Evolutionary conservation across 2,329 filamentous ascomycete species (phyloP).

Genomic region (Fusarium devonianum): DNA sequence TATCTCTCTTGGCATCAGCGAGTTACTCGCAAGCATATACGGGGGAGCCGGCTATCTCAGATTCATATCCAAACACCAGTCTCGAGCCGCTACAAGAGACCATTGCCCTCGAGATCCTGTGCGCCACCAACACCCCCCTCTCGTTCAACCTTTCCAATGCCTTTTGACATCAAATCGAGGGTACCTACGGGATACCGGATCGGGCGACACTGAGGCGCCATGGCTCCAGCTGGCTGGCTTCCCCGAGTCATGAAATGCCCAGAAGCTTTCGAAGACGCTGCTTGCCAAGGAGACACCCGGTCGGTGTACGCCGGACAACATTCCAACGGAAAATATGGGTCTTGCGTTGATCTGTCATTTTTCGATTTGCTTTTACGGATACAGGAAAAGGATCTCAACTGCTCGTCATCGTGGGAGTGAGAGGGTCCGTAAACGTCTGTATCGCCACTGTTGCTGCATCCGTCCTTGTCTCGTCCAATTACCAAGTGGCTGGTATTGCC

Average conservation of each 20-base stretch:
- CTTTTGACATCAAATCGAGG: background rate
- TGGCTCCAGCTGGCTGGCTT: conserved; percentile 4
- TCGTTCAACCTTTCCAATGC: conserved; percentile 2
- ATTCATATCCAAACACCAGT: no score
- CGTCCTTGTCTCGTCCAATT: no score
- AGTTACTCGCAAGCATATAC: no score
- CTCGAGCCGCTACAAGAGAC: conserved; percentile 6
- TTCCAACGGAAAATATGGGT: conserved; percentile 13
- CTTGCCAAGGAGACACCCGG: conserved; percentile 6
- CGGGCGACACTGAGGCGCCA: conserved; percentile 7
- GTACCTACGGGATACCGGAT: conserved; percentile 1
- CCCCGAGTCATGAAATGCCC: background rate
- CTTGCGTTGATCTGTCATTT: background rate
- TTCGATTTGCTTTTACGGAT: background rate
- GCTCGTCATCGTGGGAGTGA: conserved; percentile 13
- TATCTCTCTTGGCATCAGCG: no score
- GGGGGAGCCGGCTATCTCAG: no score
- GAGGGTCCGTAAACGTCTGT: no score
- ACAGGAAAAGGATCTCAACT: background rate
- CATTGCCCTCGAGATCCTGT: conserved; percentile 21
- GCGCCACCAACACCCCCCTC: conserved; percentile 27
- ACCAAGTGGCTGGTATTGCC: no score
- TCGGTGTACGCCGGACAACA: conserved; percentile 4
- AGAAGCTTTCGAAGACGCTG: conserved; percentile 4
- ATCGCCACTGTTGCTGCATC: no score